Conservation (phyloP, 805 yeast genomes). For the Metschnikowia gelsemii region DNA sequence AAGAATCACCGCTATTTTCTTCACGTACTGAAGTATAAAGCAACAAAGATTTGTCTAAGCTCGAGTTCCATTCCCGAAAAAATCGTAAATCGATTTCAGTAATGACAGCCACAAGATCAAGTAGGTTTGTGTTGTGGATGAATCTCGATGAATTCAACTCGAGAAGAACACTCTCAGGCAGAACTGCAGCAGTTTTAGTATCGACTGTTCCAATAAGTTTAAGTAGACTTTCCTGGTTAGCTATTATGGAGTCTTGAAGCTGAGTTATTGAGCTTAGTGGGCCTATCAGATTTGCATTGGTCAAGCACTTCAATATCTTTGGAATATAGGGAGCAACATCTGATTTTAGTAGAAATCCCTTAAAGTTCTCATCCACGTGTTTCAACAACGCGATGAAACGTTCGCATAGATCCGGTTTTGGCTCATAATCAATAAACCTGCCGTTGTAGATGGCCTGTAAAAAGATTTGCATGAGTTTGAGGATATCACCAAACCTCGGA, state of each 20-base stretch:
- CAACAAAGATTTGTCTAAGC: constrained; percentile 71
- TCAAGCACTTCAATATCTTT: constrained; percentile 50
- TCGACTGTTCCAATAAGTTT: constrained; percentile 25
- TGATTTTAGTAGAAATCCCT: constrained; percentile 68
- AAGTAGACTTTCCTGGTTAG: constrained; percentile 45
- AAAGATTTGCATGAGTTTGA: constrained; percentile 23
- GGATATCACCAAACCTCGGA: constrained; percentile 32
- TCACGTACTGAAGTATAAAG: constrained; percentile 48
- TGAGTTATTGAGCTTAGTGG: constrained; percentile 38
- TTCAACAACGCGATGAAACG: constrained; percentile 55
- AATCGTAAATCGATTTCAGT: constrained; percentile 66
- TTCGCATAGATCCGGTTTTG: constrained; percentile 38
- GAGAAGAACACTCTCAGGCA: constrained; percentile 23
- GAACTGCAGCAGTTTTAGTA: constrained; percentile 2
- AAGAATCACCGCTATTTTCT: constrained; percentile 20
- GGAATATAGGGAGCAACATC: constrained; percentile 58
- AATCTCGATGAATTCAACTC: constrained; percentile 48
- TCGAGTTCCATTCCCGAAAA: constrained; percentile 73
- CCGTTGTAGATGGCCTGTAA: constrained; percentile 26
- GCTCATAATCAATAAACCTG: constrained; percentile 24
- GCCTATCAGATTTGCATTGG: constrained; percentile 3
- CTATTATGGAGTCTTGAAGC: constrained; percentile 52
- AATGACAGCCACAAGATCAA: constrained; percentile 60
- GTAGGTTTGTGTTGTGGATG: constrained; percentile 49
- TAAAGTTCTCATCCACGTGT: constrained; percentile 56